Evolutionary conservation across 495 filamentous ascomycete species (phyloP), one percentile per base, ranked within the genome.

Genomic region (Xylaria acuta): DNA sequence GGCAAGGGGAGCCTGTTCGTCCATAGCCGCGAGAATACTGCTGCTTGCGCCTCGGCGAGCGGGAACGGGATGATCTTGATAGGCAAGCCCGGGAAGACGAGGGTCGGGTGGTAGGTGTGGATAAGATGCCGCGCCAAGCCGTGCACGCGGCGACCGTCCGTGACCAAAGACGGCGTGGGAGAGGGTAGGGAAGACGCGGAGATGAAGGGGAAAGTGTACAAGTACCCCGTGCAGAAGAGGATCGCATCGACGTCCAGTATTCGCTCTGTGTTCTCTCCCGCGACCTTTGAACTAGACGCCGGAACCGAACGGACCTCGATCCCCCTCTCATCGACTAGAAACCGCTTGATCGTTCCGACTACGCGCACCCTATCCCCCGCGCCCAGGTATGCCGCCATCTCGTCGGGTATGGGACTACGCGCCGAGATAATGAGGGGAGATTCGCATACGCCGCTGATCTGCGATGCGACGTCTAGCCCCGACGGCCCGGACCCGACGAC

Each of bases 61-160:
- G 92, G 90, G 75, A 97, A 97, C 3, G 95, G 95, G 32, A 97
- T 90, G 14, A 97, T 88, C 72, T 92, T 91, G 72, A 93, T 91
- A 3, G 91, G 88, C 27, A 98, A 82, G 0, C 87, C 91, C 0
- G 92, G 85, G 73, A 97, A 94, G 2, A 90, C 91, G 5, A 99
- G 82, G 0, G 94, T 95, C 4, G 95, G 93, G 63, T 93, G 87
- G 4, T 88, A 81, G 18, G 87, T 90, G 76, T 92, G 91, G 78
- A 97, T 92, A 5, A 97, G 78, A 67, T 98, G 93, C 70, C 92
- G 86, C 72, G 94, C 97, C 3, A 92, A 74, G 51, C 91, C 87
- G 73, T 88, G 79, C 0, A 92, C 89, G 30, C 92, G 83, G n/a
- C 85, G 86, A 6, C 95, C 95, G 70, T 90, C 83, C 0, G 86